These are phyloP conservation scores for Arctium minus DNA, from an alignment of 129 eudicot species.

Conservation along the genomic window DNA sequence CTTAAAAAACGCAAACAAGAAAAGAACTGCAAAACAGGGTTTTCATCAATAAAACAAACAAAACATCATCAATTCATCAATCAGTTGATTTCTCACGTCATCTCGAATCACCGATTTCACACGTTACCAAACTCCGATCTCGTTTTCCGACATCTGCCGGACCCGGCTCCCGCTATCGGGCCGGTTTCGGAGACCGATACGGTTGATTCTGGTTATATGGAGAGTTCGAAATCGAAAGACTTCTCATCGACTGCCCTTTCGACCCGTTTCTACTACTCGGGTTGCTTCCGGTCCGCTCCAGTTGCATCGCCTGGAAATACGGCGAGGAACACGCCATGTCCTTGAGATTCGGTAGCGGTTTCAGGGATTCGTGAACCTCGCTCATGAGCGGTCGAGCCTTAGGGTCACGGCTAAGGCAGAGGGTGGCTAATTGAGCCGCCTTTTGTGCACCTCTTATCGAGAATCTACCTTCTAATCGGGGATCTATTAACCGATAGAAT, in stretches of 20 bases:
- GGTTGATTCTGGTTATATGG: conserved; percentile 38
- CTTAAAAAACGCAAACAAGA: conserved; percentile 7
- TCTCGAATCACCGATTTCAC: neutral
- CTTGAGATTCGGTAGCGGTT: conserved; percentile 60
- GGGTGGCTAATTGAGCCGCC: conserved; percentile 70
- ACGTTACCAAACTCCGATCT: neutral
- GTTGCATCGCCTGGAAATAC: conserved; percentile 61
- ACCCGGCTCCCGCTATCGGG: neutral
- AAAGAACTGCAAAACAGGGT: neutral
- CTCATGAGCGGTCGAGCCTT: conserved; percentile 78
- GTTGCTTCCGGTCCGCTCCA: conserved; percentile 43
- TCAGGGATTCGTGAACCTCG: conserved; percentile 57
- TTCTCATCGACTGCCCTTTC: conserved; percentile 40
- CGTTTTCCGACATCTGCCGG: no score
- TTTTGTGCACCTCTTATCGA: conserved; percentile 74
- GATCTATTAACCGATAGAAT: conserved; percentile 64
- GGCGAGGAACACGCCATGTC: conserved; percentile 74
- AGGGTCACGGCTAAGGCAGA: conserved; percentile 71
- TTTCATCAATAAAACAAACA: conserved; percentile 21
- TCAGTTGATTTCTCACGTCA: conserved; percentile 9
- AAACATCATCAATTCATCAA: conserved; percentile 26
- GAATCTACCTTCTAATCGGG: conserved; percentile 75
- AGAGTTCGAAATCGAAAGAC: conserved; percentile 40
- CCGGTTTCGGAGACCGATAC: conserved; percentile 49
- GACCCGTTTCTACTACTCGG: conserved; percentile 33